Evolutionary conservation across 768 basidiomycete species (phyloP).

Genomic region (Naganishia randhawae): DNA sequence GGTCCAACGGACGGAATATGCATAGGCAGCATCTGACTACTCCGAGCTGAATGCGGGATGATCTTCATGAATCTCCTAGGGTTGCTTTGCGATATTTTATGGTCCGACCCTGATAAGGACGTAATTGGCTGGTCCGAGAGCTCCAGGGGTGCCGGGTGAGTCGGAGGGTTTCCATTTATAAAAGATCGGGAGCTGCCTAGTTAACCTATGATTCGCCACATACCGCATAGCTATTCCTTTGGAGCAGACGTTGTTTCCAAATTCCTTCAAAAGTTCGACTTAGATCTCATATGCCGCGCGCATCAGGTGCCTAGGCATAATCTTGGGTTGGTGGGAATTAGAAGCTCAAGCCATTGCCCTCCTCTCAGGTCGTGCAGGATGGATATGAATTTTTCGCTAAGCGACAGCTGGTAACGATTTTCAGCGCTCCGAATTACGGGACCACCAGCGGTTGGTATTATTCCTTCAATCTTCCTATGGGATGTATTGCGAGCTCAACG

Average conservation of each 20-base stretch:
- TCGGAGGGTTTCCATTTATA: not conserved
- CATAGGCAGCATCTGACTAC: no score
- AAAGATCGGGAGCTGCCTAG: not conserved
- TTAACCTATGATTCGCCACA: not conserved
- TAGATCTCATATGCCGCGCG: conserved; percentile 97
- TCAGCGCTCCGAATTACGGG: conserved; percentile 72
- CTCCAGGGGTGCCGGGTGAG: conserved; percentile 81
- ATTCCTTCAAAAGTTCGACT: conserved; percentile 98
- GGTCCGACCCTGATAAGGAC: conserved; percentile 99
- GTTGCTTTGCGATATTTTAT: conserved; percentile 88
- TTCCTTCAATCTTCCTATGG: no score
- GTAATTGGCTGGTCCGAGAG: conserved; percentile 99
- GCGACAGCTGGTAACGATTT: conserved; percentile 90
- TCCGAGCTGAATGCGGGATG: no score
- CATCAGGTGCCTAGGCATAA: conserved; percentile 66
- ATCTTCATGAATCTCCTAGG: conserved; percentile 56
- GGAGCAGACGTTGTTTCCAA: conserved; percentile 96
- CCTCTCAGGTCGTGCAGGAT: conserved; percentile 83
- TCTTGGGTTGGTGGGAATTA: not conserved
- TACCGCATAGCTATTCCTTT: conserved; percentile 67
- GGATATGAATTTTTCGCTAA: conserved; percentile 99
- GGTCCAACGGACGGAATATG: no score
- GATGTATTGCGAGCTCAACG: no score
- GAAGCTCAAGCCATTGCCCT: conserved; percentile 13
- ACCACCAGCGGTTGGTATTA: conserved; percentile 49